Base-by-base conservation (phyloP, 257 asterid species). In the Osmanthus fragrans region DNA sequence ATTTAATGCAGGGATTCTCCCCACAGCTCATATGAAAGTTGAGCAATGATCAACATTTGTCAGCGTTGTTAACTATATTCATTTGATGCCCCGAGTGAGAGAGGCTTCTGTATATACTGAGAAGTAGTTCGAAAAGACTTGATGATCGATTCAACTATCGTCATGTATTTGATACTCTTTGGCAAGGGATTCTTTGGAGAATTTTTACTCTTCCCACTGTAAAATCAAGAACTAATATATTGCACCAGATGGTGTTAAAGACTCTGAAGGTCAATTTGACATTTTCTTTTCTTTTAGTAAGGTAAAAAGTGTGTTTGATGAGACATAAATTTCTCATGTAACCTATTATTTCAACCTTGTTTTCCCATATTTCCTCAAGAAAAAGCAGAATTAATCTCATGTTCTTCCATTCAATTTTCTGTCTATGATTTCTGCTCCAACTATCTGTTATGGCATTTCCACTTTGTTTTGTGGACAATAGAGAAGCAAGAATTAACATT, bases 101-200 rank as follows among this genome's bases (percentile, higher is more conserved):
- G 97, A 88, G 97, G 98, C 97, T 88, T 91, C 91, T 90, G 97
- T 90, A 88, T 60, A 90, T 91, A 90, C 66, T 74, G 75, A 81
- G 77, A 80, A 73, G 83, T 71, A 70, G 77, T 72, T 80, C 75
- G 85, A 76, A 70, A 74, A 65, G 30, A 42, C 36, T 32, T 34
- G 75, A 34, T 60, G 76, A 49, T 33, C 3, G 23, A 54, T 63
- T 71, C 29, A 60, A 54, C 42, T 75, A 80, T 65, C 65, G 47
- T 33, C 76, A 65, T 73, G 58, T 69, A 78, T 78, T 45, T 70
- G 47, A 60, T 73, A 73, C 82, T 76, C 75, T 40, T 40, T 19
- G 64, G 63, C 32, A 76, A 40, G 71, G 69, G 54, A 80, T 83
- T 81, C 71, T 85, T 85, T 83, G 78, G 79, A 75, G 80, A 74